Conservation (phyloP, 2,329 filamentous ascomycete species). For the Aulographum hederae region DNA sequence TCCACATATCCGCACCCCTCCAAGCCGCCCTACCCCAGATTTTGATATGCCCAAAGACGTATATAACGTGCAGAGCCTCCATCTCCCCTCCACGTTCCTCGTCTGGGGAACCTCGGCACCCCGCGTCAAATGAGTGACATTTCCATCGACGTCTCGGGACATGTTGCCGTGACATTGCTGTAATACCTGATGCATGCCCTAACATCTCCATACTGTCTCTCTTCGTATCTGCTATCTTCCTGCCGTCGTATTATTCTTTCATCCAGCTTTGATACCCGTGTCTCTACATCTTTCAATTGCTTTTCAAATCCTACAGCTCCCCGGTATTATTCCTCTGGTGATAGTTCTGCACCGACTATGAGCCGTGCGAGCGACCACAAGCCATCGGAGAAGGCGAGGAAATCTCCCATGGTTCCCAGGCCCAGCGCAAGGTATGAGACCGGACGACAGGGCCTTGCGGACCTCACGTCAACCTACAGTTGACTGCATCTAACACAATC, state of each 20-base stretch:
- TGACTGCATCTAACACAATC: slow-evolving; percentile 1
- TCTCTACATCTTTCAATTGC: neutral
- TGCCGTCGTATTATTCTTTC: too few relatives aligned
- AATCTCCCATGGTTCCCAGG: slow-evolving; percentile 28
- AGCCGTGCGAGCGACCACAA: slow-evolving; percentile 15
- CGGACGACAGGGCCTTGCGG: slow-evolving; percentile 5
- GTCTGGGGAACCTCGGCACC: too few relatives aligned
- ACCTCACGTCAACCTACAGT: slow-evolving; percentile 1
- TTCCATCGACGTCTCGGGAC: too few relatives aligned
- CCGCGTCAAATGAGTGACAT: too few relatives aligned
- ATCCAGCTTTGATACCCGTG: neutral
- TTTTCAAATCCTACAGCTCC: neutral
- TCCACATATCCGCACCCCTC: too few relatives aligned
- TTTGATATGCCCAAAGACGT: too few relatives aligned
- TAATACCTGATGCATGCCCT: too few relatives aligned
- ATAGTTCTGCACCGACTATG: slow-evolving; percentile 10
- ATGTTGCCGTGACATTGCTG: too few relatives aligned
- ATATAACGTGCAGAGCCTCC: too few relatives aligned
- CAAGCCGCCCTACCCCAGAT: too few relatives aligned
- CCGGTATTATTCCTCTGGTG: neutral
- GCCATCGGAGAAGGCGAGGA: slow-evolving; percentile 13
- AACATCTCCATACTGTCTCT: neutral
- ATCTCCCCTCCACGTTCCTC: too few relatives aligned
- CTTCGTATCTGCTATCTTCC: neutral
- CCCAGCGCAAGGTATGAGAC: slow-evolving; percentile 43